A percentile compares a stretch with the other conserved stretches of the same genome.
phyloP scores from a whole-genome alignment of 108 stramenopile species.

The Pinguiococcus pyrenoidosus region DNA sequence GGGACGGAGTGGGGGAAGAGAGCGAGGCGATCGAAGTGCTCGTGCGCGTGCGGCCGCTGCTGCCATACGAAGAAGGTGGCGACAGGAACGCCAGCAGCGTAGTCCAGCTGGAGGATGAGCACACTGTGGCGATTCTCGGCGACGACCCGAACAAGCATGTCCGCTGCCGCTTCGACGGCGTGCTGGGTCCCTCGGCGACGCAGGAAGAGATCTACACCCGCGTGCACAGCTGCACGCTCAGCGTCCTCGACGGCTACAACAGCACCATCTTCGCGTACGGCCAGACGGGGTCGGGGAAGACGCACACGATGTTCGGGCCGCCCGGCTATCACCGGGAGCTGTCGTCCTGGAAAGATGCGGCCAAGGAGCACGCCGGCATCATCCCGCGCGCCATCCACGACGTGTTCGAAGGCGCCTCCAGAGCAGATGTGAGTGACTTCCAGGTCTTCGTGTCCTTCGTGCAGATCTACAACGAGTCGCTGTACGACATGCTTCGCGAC shows the following conservation, averaged over 20 bases:
- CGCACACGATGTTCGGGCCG: slow-evolving; percentile 44
- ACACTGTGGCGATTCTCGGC: neutral
- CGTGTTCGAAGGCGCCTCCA: slow-evolving; percentile 7
- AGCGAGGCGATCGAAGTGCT: neutral
- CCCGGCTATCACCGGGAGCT: neutral
- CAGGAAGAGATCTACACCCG: slow-evolving; percentile 31
- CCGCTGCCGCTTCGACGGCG: slow-evolving; percentile 31
- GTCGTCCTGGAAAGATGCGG: neutral
- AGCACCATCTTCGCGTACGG: slow-evolving; percentile 43
- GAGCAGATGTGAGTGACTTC: slow-evolving; percentile 9
- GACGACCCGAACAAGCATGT: no score
- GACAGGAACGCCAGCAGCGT: neutral
- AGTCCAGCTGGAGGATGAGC: neutral
- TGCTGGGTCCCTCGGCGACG: slow-evolving; percentile 19
- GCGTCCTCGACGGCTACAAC: slow-evolving; percentile 39
- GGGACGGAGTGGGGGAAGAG: no score
- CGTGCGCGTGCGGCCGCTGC: neutral
- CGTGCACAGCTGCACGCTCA: slow-evolving; percentile 22
- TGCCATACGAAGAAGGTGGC: neutral
- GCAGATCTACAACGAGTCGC: slow-evolving; percentile 87
- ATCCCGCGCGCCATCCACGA: slow-evolving; percentile 29
- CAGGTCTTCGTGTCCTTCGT: slow-evolving; percentile 59
- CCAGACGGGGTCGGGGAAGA: slow-evolving; percentile 43
- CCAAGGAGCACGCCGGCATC: slow-evolving; percentile 46
- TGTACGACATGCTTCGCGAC: slow-evolving; percentile 60